Conservation (phyloP, 352 stramenopile species). For the Globisporangium viniferum region DNA sequence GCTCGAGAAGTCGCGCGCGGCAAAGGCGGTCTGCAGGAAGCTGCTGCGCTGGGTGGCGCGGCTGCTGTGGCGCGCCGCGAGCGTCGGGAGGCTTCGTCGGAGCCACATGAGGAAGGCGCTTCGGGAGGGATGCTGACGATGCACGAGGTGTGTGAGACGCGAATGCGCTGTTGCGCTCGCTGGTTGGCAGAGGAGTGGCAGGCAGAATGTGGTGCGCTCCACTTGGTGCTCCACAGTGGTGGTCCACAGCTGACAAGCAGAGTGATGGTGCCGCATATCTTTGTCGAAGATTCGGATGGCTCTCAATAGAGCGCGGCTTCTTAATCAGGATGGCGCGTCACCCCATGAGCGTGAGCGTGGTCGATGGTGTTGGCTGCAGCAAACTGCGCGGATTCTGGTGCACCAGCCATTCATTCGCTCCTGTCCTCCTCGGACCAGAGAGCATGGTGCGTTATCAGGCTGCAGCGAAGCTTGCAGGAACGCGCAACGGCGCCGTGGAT, state of each 20-base stretch:
- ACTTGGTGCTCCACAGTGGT: not conserved
- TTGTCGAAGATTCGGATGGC: conserved; percentile 1
- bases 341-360: not conserved
- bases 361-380: not conserved
- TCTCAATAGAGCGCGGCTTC: conserved; percentile 9
- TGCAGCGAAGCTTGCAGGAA: conserved; percentile 6
- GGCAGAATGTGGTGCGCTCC: conserved; percentile 14
- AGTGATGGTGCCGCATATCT: conserved; percentile 10
- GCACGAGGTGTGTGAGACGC: not conserved
- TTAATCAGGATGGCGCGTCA: conserved; percentile 2
- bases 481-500: not conserved
- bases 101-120: conserved; percentile 48
- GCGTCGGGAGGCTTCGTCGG: conserved; percentile 42
- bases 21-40: conserved; percentile 16
- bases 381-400: too few relatives aligned
- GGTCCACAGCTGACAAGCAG: not conserved
- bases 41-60: conserved; percentile 23
- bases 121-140: not conserved
- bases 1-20: conserved; percentile 45
- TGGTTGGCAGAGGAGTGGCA: conserved; percentile 10
- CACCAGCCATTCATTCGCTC: too few relatives aligned
- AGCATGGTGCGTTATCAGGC: not conserved
- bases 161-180: not conserved
- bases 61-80: conserved; percentile 42
- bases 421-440: too few relatives aligned